Conservation (phyloP, 2,329 filamentous ascomycete species). For the Daldinia sp. region DNA sequence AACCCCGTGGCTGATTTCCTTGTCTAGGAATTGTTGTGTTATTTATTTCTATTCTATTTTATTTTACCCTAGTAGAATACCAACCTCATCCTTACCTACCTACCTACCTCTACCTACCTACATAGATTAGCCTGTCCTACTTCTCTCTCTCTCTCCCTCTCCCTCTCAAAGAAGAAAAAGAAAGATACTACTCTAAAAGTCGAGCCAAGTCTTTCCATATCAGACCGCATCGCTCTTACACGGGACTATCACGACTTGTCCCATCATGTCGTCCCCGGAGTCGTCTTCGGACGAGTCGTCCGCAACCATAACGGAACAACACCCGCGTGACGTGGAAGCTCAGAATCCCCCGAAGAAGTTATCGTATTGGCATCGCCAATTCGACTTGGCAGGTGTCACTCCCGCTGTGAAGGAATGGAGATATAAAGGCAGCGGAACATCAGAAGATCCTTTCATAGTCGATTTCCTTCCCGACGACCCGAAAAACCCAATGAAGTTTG, state of each 20-base stretch:
- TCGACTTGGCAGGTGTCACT: conserved; percentile 69
- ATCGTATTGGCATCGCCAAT: conserved; percentile 65
- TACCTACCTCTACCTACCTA: neutral
- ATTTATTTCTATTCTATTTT: neutral
- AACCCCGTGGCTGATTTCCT: neutral
- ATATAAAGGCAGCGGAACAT: conserved; percentile 72
- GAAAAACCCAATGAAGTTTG: conserved; percentile 74
- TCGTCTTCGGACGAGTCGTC: conserved; percentile 49
- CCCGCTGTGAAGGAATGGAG: conserved; percentile 66
- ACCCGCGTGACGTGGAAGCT: conserved; percentile 57
- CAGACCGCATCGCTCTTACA: neutral
- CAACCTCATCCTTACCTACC: neutral
- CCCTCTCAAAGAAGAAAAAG: neutral
- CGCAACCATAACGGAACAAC: conserved; percentile 51
- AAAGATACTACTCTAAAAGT: neutral
- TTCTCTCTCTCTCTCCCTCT: neutral
- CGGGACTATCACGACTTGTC: neutral
- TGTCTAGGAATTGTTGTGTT: neutral
- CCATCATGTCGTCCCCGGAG: conserved; percentile 38
- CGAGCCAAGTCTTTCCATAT: neutral
- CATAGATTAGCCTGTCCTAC: neutral
- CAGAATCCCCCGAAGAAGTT: conserved; percentile 51
- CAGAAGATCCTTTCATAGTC: conserved; percentile 75
- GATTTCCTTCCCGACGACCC: conserved; percentile 75
- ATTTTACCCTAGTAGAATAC: neutral